Conservation (phyloP, 2,329 filamentous ascomycete genomes). For the Fonsecaea erecta region DNA sequence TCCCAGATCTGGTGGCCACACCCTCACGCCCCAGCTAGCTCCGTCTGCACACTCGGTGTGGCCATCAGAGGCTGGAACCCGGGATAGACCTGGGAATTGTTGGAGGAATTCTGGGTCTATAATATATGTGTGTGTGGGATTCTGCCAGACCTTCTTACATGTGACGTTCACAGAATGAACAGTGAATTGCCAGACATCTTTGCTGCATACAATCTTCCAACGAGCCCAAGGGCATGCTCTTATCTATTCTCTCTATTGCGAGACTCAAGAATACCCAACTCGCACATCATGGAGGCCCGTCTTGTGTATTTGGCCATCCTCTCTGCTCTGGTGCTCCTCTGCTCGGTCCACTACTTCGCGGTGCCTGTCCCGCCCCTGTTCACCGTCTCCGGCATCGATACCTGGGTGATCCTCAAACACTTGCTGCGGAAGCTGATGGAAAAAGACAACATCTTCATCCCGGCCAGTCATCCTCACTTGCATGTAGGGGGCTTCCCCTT, state of each 20-base stretch:
- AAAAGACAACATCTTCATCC: constrained; percentile 9
- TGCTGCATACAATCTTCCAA: neutral
- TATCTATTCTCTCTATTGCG: too few relatives aligned
- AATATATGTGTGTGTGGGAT: neutral
- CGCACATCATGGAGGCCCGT: neutral
- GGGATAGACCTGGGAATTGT: constrained; percentile 14
- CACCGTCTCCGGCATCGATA: neutral
- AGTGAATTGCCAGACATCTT: neutral
- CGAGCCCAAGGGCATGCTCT: too few relatives aligned
- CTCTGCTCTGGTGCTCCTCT: neutral
- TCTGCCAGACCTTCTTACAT: neutral
- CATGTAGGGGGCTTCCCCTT: constrained; percentile 14
- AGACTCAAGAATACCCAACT: neutral
- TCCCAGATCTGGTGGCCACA: neutral
- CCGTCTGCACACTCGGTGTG: neutral
- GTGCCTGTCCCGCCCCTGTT: neutral
- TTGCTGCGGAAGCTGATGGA: constrained; percentile 3
- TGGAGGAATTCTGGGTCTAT: neutral
- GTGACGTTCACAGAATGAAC: neutral
- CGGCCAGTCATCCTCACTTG: constrained; percentile 17
- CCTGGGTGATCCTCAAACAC: neutral
- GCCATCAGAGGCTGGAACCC: neutral
- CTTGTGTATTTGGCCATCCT: neutral
- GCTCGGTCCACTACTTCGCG: neutral
- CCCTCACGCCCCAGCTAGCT: neutral